These are phyloP conservation scores for Backusella sp. DNA, from an alignment of 192 early-diverging fungal species.

Conservation along the genomic window DNA sequence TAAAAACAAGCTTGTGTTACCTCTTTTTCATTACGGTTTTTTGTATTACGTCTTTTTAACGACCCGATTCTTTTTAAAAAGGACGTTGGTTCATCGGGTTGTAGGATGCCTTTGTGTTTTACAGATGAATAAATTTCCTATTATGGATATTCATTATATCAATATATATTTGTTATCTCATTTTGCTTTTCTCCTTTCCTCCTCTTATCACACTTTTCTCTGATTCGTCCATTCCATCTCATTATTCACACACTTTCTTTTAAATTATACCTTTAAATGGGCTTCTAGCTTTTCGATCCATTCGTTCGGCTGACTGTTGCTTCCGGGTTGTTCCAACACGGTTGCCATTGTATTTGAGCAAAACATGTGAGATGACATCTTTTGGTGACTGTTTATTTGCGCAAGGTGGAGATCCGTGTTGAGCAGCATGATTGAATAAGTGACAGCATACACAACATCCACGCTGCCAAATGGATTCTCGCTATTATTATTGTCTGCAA, in stretches of 20 bases:
- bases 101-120: slow-evolving; percentile 7
- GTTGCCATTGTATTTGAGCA: slow-evolving; percentile 64
- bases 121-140: slow-evolving; percentile 17
- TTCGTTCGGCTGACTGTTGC: slow-evolving; percentile 9
- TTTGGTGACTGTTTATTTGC: slow-evolving; percentile 55
- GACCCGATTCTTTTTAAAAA: slow-evolving; percentile 19
- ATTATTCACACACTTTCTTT: not conserved
- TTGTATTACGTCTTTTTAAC: slow-evolving; percentile 5
- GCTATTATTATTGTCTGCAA: slow-evolving; percentile 21
- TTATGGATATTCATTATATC: not conserved
- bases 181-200: not conserved
- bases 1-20: not conserved
- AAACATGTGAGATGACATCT: slow-evolving; percentile 73
- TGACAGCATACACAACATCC: slow-evolving; percentile 84
- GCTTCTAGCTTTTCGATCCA: slow-evolving; percentile 52
- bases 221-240: not conserved
- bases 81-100: slow-evolving; percentile 5
- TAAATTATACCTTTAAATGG: slow-evolving; percentile 39
- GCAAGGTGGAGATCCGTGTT: slow-evolving; percentile 94
- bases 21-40: slow-evolving; percentile 5
- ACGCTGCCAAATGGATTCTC: not conserved
- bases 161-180: not conserved
- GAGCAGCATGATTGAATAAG: slow-evolving; percentile 82
- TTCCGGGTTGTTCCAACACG: slow-evolving; percentile 34
- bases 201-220: slow-evolving; percentile 1